Conservation (phyloP, 352 stramenopile species). For the Phytophthora capsici region DNA sequence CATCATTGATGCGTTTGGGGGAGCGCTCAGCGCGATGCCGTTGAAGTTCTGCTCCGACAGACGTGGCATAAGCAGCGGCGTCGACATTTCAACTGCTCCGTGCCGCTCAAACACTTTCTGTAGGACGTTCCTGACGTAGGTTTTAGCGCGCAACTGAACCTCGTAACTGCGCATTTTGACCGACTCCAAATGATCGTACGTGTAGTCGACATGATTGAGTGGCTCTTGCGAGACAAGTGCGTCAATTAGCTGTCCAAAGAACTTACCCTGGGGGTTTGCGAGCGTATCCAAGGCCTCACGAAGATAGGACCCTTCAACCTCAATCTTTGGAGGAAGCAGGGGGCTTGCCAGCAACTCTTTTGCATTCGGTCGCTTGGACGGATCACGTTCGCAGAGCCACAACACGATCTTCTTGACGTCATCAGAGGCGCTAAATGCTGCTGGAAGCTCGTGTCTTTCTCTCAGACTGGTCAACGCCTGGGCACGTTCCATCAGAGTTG, state of each 20-base stretch:
- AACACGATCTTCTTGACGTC: slow-evolving; percentile 91
- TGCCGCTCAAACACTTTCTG: slow-evolving; percentile 89
- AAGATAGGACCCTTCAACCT: slow-evolving; percentile 85
- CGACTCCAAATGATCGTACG: slow-evolving; percentile 84
- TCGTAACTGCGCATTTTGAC: slow-evolving; percentile 80
- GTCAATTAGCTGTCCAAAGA: slow-evolving; percentile 88
- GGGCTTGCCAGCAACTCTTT: slow-evolving; percentile 73
- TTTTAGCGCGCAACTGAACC: slow-evolving; percentile 65
- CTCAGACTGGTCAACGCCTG: slow-evolving; percentile 80
- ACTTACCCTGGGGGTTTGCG: slow-evolving; percentile 89
- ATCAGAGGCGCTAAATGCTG: slow-evolving; percentile 60
- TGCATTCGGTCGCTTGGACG: slow-evolving; percentile 69
- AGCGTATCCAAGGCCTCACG: slow-evolving; percentile 86
- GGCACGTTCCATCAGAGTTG: slow-evolving; percentile 90
- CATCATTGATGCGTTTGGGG: slow-evolving; percentile 68
- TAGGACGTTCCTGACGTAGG: slow-evolving; percentile 71
- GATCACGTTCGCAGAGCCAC: slow-evolving; percentile 86
- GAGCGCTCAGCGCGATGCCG: slow-evolving; percentile 56
- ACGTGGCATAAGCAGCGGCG: slow-evolving; percentile 80
- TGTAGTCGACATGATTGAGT: slow-evolving; percentile 86
- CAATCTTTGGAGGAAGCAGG: slow-evolving; percentile 81
- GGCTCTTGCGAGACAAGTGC: slow-evolving; percentile 77
- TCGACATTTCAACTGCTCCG: slow-evolving; percentile 78
- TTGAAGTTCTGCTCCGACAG: slow-evolving; percentile 73
- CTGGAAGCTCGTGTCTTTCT: slow-evolving; percentile 68